These are phyloP conservation scores for Scutellaria baicalensis DNA, from an alignment of 257 asterid genomes.

Conservation along the genomic window DNA sequence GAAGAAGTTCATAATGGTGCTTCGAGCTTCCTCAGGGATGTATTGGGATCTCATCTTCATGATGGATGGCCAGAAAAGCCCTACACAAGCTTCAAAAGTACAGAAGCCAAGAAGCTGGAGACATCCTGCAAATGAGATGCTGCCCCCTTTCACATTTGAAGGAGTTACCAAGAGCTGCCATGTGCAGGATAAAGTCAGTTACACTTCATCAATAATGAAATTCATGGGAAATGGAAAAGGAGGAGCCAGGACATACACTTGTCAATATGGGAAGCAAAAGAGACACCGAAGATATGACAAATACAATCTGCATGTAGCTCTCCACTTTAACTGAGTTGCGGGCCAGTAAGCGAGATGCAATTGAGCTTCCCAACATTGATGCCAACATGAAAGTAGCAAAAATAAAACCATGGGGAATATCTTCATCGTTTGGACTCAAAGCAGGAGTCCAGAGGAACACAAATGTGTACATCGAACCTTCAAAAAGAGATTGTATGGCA, in stretches of 20 bases:
- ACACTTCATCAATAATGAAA: constrained; percentile 6
- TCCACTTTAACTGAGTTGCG: constrained; percentile 68
- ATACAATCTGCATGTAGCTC: constrained; percentile 86
- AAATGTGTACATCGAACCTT: constrained; percentile 96
- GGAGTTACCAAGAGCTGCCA: constrained; percentile 68
- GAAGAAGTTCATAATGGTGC: constrained; percentile 97
- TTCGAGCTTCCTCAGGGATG: constrained; percentile 95
- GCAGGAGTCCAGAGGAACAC: constrained; percentile 98
- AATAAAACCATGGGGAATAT: constrained; percentile 85
- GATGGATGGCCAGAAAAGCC: constrained; percentile 96
- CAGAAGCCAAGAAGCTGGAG: constrained; percentile 87
- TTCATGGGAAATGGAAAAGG: not conserved
- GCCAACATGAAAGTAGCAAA: constrained; percentile 96
- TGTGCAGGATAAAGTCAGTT: constrained; percentile 15
- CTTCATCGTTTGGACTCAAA: constrained; percentile 87
- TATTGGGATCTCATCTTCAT: constrained; percentile 98
- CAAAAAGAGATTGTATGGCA: constrained; percentile 92
- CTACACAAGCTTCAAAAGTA: constrained; percentile 80
- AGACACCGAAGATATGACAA: constrained; percentile 66
- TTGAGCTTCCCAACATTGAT: constrained; percentile 93
- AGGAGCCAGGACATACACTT: constrained; percentile 35
- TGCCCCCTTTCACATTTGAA: constrained; percentile 50
- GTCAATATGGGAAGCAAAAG: constrained; percentile 78
- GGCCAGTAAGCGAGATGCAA: constrained; percentile 84
- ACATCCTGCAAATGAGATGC: constrained; percentile 66